A percentile compares a stretch with the other conserved stretches of the same genome.
Conservation (phyloP, 2,329 filamentous ascomycete genomes). For the Hirsutella thompsonii region DNA sequence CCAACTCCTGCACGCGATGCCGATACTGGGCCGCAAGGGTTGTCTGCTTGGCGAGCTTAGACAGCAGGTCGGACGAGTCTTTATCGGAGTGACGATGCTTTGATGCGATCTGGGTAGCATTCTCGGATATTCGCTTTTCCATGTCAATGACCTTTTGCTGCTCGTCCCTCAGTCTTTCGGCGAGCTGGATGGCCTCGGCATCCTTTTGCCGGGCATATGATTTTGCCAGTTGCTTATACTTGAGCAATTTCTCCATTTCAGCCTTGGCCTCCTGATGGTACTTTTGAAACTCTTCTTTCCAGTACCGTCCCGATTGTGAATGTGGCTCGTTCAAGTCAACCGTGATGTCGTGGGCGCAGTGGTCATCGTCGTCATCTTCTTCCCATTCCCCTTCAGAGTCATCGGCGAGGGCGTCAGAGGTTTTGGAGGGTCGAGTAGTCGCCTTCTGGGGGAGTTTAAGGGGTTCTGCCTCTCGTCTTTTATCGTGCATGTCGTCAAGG, state of each 20-base stretch:
- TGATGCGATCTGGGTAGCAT: slow-evolving; percentile 42
- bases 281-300: slow-evolving; percentile 65
- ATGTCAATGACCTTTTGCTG: slow-evolving; percentile 50
- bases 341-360: slow-evolving; percentile 48
- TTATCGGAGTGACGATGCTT: slow-evolving; percentile 21
- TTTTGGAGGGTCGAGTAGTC: slow-evolving; percentile 7
- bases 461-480: background rate
- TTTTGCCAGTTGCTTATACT: slow-evolving; percentile 69
- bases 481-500: slow-evolving; percentile 16
- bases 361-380: slow-evolving; percentile 31
- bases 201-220: slow-evolving; percentile 71
- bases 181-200: slow-evolving; percentile 52
- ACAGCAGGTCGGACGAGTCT: slow-evolving; percentile 33
- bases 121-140: slow-evolving; percentile 47
- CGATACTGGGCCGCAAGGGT: slow-evolving; percentile 44
- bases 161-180: slow-evolving; percentile 54
- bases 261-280: slow-evolving; percentile 61
- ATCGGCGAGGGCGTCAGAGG: slow-evolving; percentile 6
- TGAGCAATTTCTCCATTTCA: slow-evolving; percentile 66
- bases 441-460: slow-evolving; percentile 25
- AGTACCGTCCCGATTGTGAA: slow-evolving; percentile 64
- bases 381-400: slow-evolving; percentile 38
- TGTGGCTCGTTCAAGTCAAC: slow-evolving; percentile 61
- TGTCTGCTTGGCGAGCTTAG: slow-evolving; percentile 44
- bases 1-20: slow-evolving; percentile 45